Conservation (phyloP, 2,329 filamentous ascomycete species). For the Xylariaceae sp. region DNA sequence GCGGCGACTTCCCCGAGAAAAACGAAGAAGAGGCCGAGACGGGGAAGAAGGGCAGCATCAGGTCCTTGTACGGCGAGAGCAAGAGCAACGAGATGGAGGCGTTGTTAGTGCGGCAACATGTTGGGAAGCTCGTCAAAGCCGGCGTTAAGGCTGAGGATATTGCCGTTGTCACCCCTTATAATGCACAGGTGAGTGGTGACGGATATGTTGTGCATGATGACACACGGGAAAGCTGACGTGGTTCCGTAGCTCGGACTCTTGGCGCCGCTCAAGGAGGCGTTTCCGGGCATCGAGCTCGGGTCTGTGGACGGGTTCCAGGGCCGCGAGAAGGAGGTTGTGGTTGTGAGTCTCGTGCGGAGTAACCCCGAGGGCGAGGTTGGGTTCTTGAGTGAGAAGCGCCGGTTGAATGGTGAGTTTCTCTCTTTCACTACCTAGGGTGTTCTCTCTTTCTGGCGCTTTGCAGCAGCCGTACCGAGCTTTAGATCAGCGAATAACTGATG, state of each 20-base stretch:
- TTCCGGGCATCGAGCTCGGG: constrained; percentile 84
- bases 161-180: constrained; percentile 92
- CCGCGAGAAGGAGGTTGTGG: constrained; percentile 90
- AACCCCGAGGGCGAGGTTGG: constrained; percentile 84
- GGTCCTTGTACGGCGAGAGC: constrained; percentile 49
- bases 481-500: constrained; percentile 4
- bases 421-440: not conserved
- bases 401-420: constrained; percentile 71
- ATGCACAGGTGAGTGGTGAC: constrained; percentile 62
- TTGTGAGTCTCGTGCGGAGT: constrained; percentile 90
- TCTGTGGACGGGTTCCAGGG: constrained; percentile 97
- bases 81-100: constrained; percentile 79
- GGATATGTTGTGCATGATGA: not conserved
- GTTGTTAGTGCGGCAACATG: constrained; percentile 70
- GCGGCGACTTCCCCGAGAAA: constrained; percentile 82
- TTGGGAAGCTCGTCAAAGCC: constrained; percentile 66
- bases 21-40: constrained; percentile 63
- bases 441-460: not conserved
- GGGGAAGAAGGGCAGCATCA: constrained; percentile 41
- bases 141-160: constrained; percentile 81
- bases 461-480: not conserved
- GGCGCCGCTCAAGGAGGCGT: constrained; percentile 72
- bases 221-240: constrained; percentile 6
- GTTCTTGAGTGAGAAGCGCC: constrained; percentile 84
- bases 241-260: constrained; percentile 63